Evolutionary conservation across 208 protist genomes (phyloP).

Genomic region (Crithidia bombi): DNA sequence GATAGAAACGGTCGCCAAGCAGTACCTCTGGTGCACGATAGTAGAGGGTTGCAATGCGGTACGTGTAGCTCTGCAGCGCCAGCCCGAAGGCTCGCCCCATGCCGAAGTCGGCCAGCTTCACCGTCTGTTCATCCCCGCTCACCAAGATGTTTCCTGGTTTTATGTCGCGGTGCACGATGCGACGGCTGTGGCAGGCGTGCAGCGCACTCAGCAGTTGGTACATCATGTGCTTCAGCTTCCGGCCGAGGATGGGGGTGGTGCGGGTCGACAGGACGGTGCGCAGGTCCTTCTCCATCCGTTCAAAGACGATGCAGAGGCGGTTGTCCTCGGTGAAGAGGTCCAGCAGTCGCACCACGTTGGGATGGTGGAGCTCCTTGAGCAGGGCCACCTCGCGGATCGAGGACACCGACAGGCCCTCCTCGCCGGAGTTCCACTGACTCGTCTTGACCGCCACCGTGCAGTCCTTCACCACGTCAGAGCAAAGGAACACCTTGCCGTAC

Average conservation of each 20-base stretch:
- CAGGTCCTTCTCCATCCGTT: constrained; percentile 97
- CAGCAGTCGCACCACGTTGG: constrained; percentile 92
- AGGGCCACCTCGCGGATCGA: constrained; percentile 94
- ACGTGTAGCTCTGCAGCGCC: constrained; percentile 86
- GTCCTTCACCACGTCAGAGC: constrained; percentile 69
- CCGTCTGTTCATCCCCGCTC: constrained; percentile 58
- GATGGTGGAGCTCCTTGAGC: constrained; percentile 90
- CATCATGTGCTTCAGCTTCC: constrained; percentile 74
- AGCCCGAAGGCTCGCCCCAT: constrained; percentile 87
- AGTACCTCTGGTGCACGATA: constrained; percentile 95
- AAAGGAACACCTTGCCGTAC: constrained; percentile 97
- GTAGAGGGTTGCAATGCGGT: constrained; percentile 94
- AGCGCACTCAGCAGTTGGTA: constrained; percentile 84
- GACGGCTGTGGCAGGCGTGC: constrained; percentile 85
- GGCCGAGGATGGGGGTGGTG: constrained; percentile 52
- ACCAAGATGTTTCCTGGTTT: constrained; percentile 93
- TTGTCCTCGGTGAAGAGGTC: constrained; percentile 94
- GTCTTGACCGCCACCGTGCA: constrained; percentile 85
- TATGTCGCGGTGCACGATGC: constrained; percentile 92
- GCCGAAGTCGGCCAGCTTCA: constrained; percentile 94
- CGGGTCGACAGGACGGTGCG: constrained; percentile 92
- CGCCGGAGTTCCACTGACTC: constrained; percentile 72
- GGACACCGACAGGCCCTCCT: constrained; percentile 91
- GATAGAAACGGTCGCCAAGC: constrained; percentile 88
- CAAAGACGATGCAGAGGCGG: constrained; percentile 97